Base-by-base conservation (phyloP, 441 rosid species). In the Erodium moschatum region DNA sequence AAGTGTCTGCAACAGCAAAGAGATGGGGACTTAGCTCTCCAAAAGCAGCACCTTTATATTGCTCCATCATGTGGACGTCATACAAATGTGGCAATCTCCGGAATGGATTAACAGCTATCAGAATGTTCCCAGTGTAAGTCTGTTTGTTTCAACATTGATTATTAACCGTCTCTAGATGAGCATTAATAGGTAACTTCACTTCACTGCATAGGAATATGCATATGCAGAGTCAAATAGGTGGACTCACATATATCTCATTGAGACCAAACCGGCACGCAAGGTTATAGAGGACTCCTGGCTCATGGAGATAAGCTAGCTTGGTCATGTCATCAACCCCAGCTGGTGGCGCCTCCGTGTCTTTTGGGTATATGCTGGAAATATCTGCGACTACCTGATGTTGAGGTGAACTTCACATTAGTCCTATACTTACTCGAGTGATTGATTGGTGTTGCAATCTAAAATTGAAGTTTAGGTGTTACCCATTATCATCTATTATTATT, bases 251-350 rank as follows among this genome's bases (percentile, higher is more conserved):
- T 65, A 95, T 92, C 83, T 95, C 99, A 46, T 95, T 95, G 64
- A 95, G 95, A 65, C 89, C 99, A 76, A 90, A 95, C 88, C 99
- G 86, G 70, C 85, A 62, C 46, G 98, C 90, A 86, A 95, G 78
- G 79, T 95, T 95, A 73, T 87, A 81, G 79, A 95, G 75, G 78
- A 95, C 99, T 76, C 99, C 99, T 2, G 99, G 99, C 73, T 95
- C 99, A 46, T 95, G 98, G 85, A 95, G 76, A 80, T 95, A 95
- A 33, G 99, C 88, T 76, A 95, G 93, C 86, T 95, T 95, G 66
- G 99, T 95, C 99, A 95, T 95, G 86, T 95, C 99, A 89, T 95
- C 99, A 56, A 92, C 99, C 74, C 99, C 99, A 46, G 96, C 98
- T 50, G 98, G 96, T 42, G 91, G 82, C 46, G 97, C 98, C 82